phyloP scores from a whole-genome alignment of 108 stramenopile genomes.

The Cyclotella baltica region DNA sequence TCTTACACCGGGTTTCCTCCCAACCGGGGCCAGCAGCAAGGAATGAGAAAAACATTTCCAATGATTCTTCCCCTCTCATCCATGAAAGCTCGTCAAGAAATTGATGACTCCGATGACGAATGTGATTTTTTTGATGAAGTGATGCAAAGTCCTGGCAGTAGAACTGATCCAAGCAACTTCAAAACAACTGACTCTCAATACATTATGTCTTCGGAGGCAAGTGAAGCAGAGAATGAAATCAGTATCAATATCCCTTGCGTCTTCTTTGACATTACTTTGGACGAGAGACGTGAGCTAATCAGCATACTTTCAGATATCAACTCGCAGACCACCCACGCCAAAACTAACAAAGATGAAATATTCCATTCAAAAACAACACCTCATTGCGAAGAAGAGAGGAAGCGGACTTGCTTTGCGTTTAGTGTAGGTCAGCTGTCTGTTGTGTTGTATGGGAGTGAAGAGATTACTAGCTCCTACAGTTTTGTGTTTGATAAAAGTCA shows the following conservation, averaged over 20 bases:
- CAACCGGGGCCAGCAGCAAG: not conserved
- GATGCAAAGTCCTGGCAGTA: not conserved
- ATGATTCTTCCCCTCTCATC: constrained; percentile 72
- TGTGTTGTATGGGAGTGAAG: constrained; percentile 36
- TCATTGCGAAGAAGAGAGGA: not conserved
- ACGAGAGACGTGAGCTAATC: constrained; percentile 49
- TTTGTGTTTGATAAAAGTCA: constrained; percentile 33
- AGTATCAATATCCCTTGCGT: constrained; percentile 61
- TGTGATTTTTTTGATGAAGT: constrained; percentile 19
- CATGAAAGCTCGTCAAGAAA: constrained; percentile 78
- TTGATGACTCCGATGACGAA: constrained; percentile 67
- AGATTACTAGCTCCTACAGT: constrained; percentile 36
- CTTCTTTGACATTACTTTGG: constrained; percentile 60
- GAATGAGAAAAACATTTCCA: constrained; percentile 56
- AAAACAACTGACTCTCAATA: constrained; percentile 69
- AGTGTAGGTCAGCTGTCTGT: constrained; percentile 51
- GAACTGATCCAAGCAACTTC: not conserved
- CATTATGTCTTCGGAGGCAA: constrained; percentile 62
- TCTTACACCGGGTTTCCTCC: not conserved
- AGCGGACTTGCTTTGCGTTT: constrained; percentile 32
- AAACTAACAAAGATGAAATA: constrained; percentile 3
- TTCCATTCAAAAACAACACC: not conserved
- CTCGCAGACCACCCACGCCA: not conserved
- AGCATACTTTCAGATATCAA: constrained; percentile 19
- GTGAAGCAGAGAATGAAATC: constrained; percentile 53